Evolutionary conservation across 2,329 filamentous ascomycete genomes (phyloP).

Genomic region (Parastagonospora nodorum): DNA sequence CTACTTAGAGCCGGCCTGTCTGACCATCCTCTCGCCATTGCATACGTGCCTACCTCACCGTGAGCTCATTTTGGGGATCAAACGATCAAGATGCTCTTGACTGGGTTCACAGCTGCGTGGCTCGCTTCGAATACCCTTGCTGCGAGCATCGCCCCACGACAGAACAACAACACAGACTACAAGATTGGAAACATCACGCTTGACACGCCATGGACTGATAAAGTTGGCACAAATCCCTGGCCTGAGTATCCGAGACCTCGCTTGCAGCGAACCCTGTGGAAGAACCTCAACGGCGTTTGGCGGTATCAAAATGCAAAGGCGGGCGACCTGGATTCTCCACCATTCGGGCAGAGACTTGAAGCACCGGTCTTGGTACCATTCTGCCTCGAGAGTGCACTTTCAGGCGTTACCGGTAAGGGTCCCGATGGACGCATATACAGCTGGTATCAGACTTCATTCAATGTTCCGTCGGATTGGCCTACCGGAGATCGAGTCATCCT

Average conservation of each 20-base stretch:
- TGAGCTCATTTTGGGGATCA: neutral
- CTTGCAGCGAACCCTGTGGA: slow-evolving; percentile 59
- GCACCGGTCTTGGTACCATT: slow-evolving; percentile 58
- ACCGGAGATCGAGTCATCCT: slow-evolving; percentile 52
- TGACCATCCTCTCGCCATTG: neutral
- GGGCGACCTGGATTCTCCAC: slow-evolving; percentile 49
- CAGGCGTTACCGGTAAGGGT: slow-evolving; percentile 50
- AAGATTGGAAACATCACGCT: slow-evolving; percentile 32
- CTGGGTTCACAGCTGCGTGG: slow-evolving; percentile 13
- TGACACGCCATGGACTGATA: slow-evolving; percentile 57
- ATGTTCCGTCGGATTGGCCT: slow-evolving; percentile 55
- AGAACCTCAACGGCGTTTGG: slow-evolving; percentile 65
- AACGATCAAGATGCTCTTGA: slow-evolving; percentile 22
- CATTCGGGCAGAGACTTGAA: slow-evolving; percentile 50
- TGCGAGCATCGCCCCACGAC: slow-evolving; percentile 14
- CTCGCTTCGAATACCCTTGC: slow-evolving; percentile 17
- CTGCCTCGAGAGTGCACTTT: slow-evolving; percentile 60
- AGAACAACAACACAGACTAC: slow-evolving; percentile 40
- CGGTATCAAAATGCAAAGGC: slow-evolving; percentile 54
- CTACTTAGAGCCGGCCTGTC: slow-evolving; percentile 1
- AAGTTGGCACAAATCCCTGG: slow-evolving; percentile 61
- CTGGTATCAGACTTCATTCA: slow-evolving; percentile 59
- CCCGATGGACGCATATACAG: slow-evolving; percentile 43
- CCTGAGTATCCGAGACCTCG: slow-evolving; percentile 64
- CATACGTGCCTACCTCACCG: neutral